Evolutionary conservation across 805 yeast genomes (phyloP), one percentile per base, ranked within the genome.

Genomic region (Candida gorgasii): DNA sequence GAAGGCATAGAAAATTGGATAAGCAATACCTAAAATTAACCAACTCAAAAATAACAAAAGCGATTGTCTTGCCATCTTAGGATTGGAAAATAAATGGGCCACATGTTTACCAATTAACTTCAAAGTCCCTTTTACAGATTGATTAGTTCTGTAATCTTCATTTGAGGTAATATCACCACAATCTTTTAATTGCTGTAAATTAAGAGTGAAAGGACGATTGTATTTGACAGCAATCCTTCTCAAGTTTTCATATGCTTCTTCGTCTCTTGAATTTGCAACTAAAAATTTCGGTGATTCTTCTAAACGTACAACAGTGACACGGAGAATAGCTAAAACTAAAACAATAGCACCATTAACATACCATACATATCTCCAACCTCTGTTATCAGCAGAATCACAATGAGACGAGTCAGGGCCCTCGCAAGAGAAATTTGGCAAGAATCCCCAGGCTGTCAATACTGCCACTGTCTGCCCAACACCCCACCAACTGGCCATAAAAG

Each of bases 361-460:
- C 44, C 69, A 63, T 32, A 69, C 63, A 58, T 80, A 80, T 52
- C 86, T 63, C 85, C 86, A 80, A 43, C 86, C 86, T 63, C 74
- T 67, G 55, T 81, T 81, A 32, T 65, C 62, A 13, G 55, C 51
- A 13, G 78, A 66, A 26, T 69, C 67, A 55, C 86, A 80, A 31
- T 64, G 39, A 14, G 42, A 50, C 12, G 42, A 23, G 18, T 48
- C 55, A 8, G 57, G 65, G 5, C 62, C 58, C 9, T 61, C 57
- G 53, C 85, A 78, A 1, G 76, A 67, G 45, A 67, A 60, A 42
- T 73, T 68, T 12, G 81, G 75, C 36, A 80, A 58, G 45, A 75
- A 76, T 0, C 80, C 82, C 78, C 80, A 80, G 2, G 82, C 78
- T 28, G 77, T 51, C n/a, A 78, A 60, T 8, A 66, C 67, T 15